These are phyloP conservation scores for Camellia granthamiana DNA, from an alignment of 148 eudicot genomes.

Conservation along the genomic window DNA sequence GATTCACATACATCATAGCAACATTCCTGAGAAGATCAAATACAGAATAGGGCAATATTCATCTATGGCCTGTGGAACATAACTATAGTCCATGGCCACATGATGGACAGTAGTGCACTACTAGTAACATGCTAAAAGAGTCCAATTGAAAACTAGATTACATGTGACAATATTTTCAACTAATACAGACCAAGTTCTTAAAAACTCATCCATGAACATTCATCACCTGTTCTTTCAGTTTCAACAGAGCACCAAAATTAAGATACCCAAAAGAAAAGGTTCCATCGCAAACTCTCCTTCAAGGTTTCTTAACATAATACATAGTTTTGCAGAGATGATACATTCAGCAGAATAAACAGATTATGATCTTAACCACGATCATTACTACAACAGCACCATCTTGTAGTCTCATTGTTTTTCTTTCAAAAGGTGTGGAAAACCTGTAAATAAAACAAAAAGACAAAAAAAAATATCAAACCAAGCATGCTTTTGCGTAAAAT, in stretches of 20 bases:
- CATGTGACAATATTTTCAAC: not conserved
- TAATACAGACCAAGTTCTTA: not conserved
- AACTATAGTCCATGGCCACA: not conserved
- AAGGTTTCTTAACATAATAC: conserved; percentile 10
- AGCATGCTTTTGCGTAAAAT: too few relatives aligned
- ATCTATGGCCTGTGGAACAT: not conserved
- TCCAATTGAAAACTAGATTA: too few relatives aligned
- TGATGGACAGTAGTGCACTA: not conserved
- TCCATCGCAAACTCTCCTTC: conserved; percentile 2
- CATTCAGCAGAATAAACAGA: conserved; percentile 11
- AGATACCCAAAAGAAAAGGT: conserved; percentile 1
- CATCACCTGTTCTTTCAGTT: conserved; percentile 17
- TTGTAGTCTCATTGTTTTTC: too few relatives aligned
- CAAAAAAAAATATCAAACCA: too few relatives aligned
- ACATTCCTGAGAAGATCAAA: not conserved
- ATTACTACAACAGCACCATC: too few relatives aligned
- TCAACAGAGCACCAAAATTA: conserved; percentile 18
- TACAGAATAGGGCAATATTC: not conserved
- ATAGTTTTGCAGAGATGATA: conserved; percentile 12
- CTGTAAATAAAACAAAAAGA: too few relatives aligned
- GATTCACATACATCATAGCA: not conserved
- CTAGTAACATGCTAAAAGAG: not conserved
- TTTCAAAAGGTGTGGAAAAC: too few relatives aligned
- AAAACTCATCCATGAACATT: conserved; percentile 11
- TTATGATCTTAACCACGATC: not conserved